A percentile compares a stretch with the other conserved stretches of the same genome.
Conservation (phyloP, 2,329 filamentous ascomycete genomes). For the Pyricularia pennisetigena region DNA sequence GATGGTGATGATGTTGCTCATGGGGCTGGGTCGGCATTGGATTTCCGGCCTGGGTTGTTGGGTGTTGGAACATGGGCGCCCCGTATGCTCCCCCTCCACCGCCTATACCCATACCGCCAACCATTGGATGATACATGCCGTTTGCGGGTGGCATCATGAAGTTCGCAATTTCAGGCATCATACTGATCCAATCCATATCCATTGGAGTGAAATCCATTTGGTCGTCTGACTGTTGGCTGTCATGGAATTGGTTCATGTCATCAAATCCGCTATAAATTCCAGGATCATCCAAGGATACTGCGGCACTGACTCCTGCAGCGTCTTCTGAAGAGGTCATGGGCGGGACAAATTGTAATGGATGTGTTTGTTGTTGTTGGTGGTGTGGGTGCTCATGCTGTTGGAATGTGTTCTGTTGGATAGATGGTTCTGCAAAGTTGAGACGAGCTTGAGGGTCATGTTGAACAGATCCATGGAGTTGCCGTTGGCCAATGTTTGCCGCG, state of each 20-base stretch:
- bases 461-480: conserved; percentile 16
- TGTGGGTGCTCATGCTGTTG: not conserved
- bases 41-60: not conserved
- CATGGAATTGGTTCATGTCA: conserved; percentile 21
- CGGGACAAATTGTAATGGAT: not conserved
- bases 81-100: not conserved
- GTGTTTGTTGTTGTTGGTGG: conserved; percentile 6
- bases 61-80: not conserved
- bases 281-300: conserved; percentile 14
- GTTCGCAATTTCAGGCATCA: conserved; percentile 27
- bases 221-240: conserved; percentile 13
- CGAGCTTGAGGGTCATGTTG: conserved; percentile 25
- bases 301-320: not conserved
- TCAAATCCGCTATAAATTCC: conserved; percentile 16
- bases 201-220: conserved; percentile 18
- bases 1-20: not conserved
- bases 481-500: conserved; percentile 16
- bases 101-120: conserved; percentile 1
- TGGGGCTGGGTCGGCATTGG: not conserved
- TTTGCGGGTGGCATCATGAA: not conserved
- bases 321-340: not conserved
- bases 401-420: conserved; percentile 8
- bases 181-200: conserved; percentile 38
- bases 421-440: conserved; percentile 38
- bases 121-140: not conserved